Percentiles rank a stretch among this genome's conserved stretches.
Conservation (phyloP, 2,329 filamentous ascomycete genomes). For the Blumeriella jaapii region DNA sequence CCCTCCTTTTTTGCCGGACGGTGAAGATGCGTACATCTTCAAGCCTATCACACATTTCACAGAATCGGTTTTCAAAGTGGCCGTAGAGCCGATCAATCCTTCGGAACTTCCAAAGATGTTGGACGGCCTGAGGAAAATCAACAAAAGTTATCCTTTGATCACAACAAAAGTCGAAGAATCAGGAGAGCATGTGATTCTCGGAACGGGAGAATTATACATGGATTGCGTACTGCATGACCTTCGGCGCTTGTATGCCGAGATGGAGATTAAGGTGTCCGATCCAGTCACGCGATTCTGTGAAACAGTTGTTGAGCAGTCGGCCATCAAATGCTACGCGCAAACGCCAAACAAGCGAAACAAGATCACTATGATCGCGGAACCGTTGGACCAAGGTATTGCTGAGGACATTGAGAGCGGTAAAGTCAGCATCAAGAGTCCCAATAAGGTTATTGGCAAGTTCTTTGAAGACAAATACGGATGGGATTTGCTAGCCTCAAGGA, state of each 20-base stretch:
- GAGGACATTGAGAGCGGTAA: slow-evolving; percentile 86
- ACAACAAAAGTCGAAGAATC: slow-evolving; percentile 97
- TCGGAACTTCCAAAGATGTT: slow-evolving; percentile 98
- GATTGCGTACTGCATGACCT: slow-evolving; percentile 96
- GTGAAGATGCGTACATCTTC: slow-evolving; percentile 94
- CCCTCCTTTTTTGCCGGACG: slow-evolving; percentile 64
- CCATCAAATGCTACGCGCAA: slow-evolving; percentile 94
- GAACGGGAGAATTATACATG: slow-evolving; percentile 98
- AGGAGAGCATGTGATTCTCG: slow-evolving; percentile 88
- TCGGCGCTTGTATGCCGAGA: slow-evolving; percentile 86
- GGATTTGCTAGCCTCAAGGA: slow-evolving; percentile 86
- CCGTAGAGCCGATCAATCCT: slow-evolving; percentile 95
- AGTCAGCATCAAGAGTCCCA: slow-evolving; percentile 86
- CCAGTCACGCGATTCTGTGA: slow-evolving; percentile 96
- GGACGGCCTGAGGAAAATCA: slow-evolving; percentile 89
- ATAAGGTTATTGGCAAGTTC: slow-evolving; percentile 87
- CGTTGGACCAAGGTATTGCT: slow-evolving; percentile 86
- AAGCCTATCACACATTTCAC: slow-evolving; percentile 88
- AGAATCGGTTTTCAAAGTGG: slow-evolving; percentile 94
- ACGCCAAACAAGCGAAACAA: slow-evolving; percentile 99
- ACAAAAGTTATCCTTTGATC: slow-evolving; percentile 94
- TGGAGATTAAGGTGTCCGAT: slow-evolving; percentile 98
- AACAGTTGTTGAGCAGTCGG: slow-evolving; percentile 92
- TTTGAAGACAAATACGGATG: slow-evolving; percentile 97
- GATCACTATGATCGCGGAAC: slow-evolving; percentile 96